Base-by-base conservation (phyloP, 148 eudicot species). In the Vaccinium corymbosum region DNA sequence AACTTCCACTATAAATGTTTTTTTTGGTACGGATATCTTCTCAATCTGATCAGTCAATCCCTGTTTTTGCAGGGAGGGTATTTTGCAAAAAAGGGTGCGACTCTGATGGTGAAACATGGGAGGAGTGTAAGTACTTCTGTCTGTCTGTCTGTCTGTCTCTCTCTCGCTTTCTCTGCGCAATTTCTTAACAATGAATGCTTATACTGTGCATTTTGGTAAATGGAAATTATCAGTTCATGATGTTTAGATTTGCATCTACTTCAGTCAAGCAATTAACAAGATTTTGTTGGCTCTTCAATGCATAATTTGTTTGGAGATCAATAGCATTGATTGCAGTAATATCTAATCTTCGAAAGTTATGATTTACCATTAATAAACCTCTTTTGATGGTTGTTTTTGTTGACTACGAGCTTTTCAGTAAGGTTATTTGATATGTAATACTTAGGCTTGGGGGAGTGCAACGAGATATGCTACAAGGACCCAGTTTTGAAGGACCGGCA, bases 21-120 rank as follows among this genome's bases (percentile, higher is more conserved):
- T 51, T 55, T n/a, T 7, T 17, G 29, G 25, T 1, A 56, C 27
- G 35, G 25, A 51, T 64, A 12, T 11, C 70, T 68, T 66, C 20
- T 56, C 29, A 56, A 73, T 73, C 35, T 73, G 75, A 61, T 73
- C 68, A 25, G 1, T 25, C 29, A 59, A 27, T n/a, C 1, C 38
- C 78, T 20, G 14, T 71, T 88, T 72, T 79, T 89, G 84, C 22
- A 93, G 98, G 98, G 98, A 92, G 99, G 87, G 99, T 97, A 56
- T 94, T 97, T 82, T 97, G 99, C 95, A 97, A 97, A 87, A 97
- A 97, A 84, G 99, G 99, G 27, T 94, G 98, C 61, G 94, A 86
- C 35, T 89, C 97, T 76, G 97, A 97, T 88, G 97, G 97, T 74
- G 98, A 97, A 22, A 92, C 97, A 35, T 94, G 94, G 97, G 98